Evolutionary conservation across 441 rosid genomes (phyloP), one percentile per base, ranked within the genome.

Genomic region (Erodium trifolium): DNA sequence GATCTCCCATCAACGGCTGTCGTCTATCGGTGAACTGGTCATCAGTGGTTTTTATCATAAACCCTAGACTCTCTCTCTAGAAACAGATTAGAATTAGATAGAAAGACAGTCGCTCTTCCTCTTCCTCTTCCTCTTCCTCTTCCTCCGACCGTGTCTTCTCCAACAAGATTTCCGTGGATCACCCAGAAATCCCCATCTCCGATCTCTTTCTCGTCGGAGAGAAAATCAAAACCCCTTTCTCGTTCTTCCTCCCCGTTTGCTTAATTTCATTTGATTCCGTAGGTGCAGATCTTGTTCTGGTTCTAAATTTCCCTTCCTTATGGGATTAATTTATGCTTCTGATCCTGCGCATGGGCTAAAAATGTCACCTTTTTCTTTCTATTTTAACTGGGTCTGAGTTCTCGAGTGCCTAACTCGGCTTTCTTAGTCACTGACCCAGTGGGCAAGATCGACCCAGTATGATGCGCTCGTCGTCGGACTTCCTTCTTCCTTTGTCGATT

Each of bases 51-150:
- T 72, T 69, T 63, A 72, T 83, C 91, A 79, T 88, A 91, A 89
- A 87, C 98, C 97, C 98, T 88, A 87, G 95, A 37, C 41, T 75
- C 80, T 57, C 65, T 27, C 34, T 39, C 49, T 2, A 60, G 64
- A 59, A 59, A 18, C 66, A 43, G 29, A 37, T 37, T 37, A 37
- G 41, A 37, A 31, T 31, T 31, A 31, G 34, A 31, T 37, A 37
- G 41, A 37, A 37, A 7, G 8, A 37, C 41, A 37, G 41, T 37
- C 41, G 17, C 49, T 11, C 69, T 73, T 67, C 66, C 68, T 4
- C 57, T 51, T 51, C 17, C 0, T 11, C 69, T 73, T 67, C 66
- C 68, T 4, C 57, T 51, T 51, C 17, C 0, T 51, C 17, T 14
- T 51, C 41, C 0, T 37, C 8, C 41, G 41, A 14, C 57, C 72